These are phyloP conservation scores for Colletotrichum nymphaeae DNA, from an alignment of 2,329 filamentous ascomycete species.

Conservation along the genomic window DNA sequence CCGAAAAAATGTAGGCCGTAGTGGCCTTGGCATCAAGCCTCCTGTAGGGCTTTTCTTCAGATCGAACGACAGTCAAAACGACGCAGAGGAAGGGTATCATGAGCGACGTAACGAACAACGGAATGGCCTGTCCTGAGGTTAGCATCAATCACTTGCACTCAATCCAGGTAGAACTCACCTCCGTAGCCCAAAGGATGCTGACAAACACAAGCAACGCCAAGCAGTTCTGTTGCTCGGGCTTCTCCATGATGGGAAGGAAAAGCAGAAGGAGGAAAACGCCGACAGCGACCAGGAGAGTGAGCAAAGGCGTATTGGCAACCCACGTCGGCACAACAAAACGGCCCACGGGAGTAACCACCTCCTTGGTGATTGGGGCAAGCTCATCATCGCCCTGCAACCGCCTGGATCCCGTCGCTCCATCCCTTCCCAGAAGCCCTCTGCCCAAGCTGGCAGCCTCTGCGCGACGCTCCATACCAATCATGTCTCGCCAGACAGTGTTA, in stretches of 20 bases:
- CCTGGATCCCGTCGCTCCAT: conserved; percentile 74
- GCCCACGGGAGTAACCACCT: conserved; percentile 83
- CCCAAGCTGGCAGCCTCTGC: conserved; percentile 94
- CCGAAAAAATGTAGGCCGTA: conserved; percentile 85
- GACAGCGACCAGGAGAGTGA: conserved; percentile 78
- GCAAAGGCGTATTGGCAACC: conserved; percentile 85
- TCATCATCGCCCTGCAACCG: conserved; percentile 88
- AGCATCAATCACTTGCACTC: conserved; percentile 15
- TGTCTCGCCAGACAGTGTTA: conserved; percentile 98
- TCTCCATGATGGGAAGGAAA: conserved; percentile 83
- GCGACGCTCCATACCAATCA: conserved; percentile 97
- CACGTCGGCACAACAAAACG: conserved; percentile 81
- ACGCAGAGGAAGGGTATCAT: conserved; percentile 95
- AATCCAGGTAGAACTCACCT: conserved; percentile 64
- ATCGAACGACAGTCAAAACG: conserved; percentile 83
- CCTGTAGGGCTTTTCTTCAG: conserved; percentile 64
- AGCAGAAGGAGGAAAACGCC: conserved; percentile 80
- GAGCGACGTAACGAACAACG: conserved; percentile 94
- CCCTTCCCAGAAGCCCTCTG: conserved; percentile 82
- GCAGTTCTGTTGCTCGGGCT: conserved; percentile 94
- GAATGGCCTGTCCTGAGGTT: conserved; percentile 75
- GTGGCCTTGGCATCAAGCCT: conserved; percentile 85
- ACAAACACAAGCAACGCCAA: conserved; percentile 94
- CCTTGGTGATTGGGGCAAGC: conserved; percentile 69
- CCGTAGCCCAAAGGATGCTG: conserved; percentile 94